A percentile compares a stretch with the other conserved stretches of the same genome.
Evolutionary conservation across 768 basidiomycete genomes (phyloP).

Genomic region (Piloderma croceum): DNA sequence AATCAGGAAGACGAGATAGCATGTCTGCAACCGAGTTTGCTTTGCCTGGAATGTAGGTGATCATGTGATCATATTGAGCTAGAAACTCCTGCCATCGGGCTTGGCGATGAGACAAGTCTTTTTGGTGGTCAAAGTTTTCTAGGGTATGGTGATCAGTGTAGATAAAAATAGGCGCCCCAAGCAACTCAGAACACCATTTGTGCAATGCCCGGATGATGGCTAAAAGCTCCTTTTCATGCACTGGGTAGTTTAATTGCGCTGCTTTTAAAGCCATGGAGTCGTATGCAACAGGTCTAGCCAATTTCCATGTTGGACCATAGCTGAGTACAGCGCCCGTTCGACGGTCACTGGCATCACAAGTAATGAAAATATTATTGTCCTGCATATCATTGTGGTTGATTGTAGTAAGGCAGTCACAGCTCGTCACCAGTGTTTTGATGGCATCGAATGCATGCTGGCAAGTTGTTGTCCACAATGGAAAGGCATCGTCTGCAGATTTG

Average conservation of each 20-base stretch:
- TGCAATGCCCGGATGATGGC: constrained; percentile 29
- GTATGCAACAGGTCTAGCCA: constrained; percentile 12
- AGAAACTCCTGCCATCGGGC: constrained; percentile 32
- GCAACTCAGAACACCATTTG: too few species aligned
- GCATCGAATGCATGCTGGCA: constrained; percentile 2
- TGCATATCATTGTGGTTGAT: too few species aligned
- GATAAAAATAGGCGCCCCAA: too few species aligned
- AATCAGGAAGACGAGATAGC: constrained; percentile 18
- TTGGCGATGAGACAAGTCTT: constrained; percentile 28
- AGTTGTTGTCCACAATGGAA: constrained; percentile 6
- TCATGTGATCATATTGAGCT: constrained; percentile 20
- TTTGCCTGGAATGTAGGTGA: constrained; percentile 23
- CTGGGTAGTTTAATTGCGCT: too few species aligned
- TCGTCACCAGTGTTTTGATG: too few species aligned
- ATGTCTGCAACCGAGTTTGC: constrained; percentile 31
- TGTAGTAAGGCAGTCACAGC: too few species aligned
- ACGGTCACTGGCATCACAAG: constrained; percentile 10
- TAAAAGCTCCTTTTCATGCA: too few species aligned
- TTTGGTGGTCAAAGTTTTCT: too few species aligned
- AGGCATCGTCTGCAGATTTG: constrained; percentile 11
- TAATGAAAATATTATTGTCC: constrained; percentile 16
- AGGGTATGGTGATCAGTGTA: too few species aligned
- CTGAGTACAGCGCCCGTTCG: constrained; percentile 2
- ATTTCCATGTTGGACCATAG: constrained; percentile 4
- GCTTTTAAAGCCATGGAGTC: constrained; percentile 13